These are phyloP conservation scores for Tylopilus sp. DNA, from an alignment of 768 basidiomycete species.

Conservation along the genomic window DNA sequence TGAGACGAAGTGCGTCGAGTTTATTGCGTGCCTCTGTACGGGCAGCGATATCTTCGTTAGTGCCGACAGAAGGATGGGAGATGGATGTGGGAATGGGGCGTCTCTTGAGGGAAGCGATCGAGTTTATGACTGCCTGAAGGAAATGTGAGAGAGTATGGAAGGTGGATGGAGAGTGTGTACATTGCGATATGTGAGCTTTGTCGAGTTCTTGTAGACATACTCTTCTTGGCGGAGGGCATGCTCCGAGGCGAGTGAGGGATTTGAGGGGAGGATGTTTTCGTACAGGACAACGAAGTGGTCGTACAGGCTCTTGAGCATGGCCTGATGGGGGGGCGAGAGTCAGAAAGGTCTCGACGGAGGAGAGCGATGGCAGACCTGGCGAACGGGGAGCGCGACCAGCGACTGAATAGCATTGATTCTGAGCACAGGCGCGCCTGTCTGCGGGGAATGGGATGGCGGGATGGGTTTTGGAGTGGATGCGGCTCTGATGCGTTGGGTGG, in stretches of 20 bases:
- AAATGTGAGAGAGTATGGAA: conserved; percentile 9
- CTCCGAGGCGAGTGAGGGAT: conserved; percentile 65
- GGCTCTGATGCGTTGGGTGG: conserved; percentile 61
- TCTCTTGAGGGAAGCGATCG: conserved; percentile 49
- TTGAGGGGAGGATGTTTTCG: conserved; percentile 44
- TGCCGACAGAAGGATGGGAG: conserved; percentile 74
- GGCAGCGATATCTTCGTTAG: conserved; percentile 56
- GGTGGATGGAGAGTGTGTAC: conserved; percentile 37
- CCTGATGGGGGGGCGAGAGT: conserved; percentile 36
- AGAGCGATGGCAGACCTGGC: conserved; percentile 50
- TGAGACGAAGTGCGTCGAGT: conserved; percentile 50
- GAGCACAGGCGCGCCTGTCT: conserved; percentile 66
- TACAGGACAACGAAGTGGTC: conserved; percentile 74
- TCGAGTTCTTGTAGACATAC: conserved; percentile 71
- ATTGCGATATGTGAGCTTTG: conserved; percentile 80
- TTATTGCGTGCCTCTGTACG: conserved; percentile 55
- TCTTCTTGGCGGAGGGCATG: conserved; percentile 82
- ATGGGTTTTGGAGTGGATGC: conserved; percentile 41
- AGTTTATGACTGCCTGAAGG: conserved; percentile 47
- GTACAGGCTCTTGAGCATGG: conserved; percentile 71
- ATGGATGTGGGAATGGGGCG: conserved; percentile 52
- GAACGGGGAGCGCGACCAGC: conserved; percentile 65
- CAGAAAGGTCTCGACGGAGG: background rate
- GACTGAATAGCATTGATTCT: conserved; percentile 65
- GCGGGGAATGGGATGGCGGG: conserved; percentile 1